Evolutionary conservation across 305 asterid genomes (phyloP).

Genomic region (Lippia alba): DNA sequence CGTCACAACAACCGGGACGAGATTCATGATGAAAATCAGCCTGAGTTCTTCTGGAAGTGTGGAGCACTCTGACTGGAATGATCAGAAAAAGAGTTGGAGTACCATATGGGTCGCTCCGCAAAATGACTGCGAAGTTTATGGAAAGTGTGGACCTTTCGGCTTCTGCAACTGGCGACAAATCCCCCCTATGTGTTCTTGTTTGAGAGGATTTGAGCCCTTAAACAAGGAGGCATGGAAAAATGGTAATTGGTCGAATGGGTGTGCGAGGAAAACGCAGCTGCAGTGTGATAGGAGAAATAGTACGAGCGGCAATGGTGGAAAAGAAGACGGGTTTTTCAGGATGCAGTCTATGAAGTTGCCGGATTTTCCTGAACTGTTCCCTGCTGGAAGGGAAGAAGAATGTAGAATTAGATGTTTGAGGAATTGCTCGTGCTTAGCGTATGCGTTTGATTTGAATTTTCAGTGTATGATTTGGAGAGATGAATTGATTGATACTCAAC

Average conservation of each 20-base stretch:
- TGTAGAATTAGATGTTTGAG: conserved; percentile 46
- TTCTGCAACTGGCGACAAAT: conserved; percentile 33
- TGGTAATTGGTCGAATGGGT: conserved; percentile 56
- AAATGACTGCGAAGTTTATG: conserved; percentile 43
- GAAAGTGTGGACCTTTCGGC: conserved; percentile 48
- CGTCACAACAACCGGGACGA: conserved; percentile 35
- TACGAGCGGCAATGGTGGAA: conserved; percentile 11
- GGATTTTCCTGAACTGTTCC: conserved; percentile 45
- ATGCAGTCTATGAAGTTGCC: conserved; percentile 59
- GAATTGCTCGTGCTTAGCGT: conserved; percentile 65
- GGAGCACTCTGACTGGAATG: conserved; percentile 29
- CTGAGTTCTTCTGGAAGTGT: conserved; percentile 27
- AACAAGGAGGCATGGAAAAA: conserved; percentile 48
- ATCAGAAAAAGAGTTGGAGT: conserved; percentile 35
- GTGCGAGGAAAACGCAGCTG: conserved; percentile 41
- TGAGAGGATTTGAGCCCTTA: conserved; percentile 54
- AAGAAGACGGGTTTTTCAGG: conserved; percentile 51
- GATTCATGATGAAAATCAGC: conserved; percentile 1
- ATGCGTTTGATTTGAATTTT: conserved; percentile 39
- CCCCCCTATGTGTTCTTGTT: conserved; percentile 49
- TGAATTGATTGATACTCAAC: conserved; percentile 49
- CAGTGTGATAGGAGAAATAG: conserved; percentile 21
- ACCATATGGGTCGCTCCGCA: conserved; percentile 23
- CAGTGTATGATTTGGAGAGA: conserved; percentile 60
- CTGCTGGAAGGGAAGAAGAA: conserved; percentile 30